Evolutionary conservation across 2,329 filamentous ascomycete genomes (phyloP).

Genomic region (Neonectria hederae): DNA sequence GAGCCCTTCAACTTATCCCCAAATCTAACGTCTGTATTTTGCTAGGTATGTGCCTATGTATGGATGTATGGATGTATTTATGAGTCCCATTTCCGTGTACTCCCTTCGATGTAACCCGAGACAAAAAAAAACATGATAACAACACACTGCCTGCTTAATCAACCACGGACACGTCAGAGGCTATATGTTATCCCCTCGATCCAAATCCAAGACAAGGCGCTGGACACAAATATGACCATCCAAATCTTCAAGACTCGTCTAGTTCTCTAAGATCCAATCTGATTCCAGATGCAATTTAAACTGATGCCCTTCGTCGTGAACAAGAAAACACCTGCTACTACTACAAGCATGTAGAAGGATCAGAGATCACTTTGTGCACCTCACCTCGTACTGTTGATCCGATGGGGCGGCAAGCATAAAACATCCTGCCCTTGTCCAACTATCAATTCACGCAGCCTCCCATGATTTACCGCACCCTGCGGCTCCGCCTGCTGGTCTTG

Average conservation of each 20-base stretch:
- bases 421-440: neutral
- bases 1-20: neutral
- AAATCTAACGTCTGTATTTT: neutral
- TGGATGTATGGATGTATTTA: neutral
- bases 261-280: neutral
- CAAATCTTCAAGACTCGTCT: neutral
- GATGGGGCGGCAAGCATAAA: constrained; percentile 1
- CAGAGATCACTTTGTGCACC: neutral
- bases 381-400: neutral
- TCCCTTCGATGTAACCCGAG: neutral
- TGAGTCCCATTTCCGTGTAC: neutral
- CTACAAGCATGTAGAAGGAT: neutral
- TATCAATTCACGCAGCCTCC: neutral
- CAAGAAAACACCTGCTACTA: neutral
- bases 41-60: neutral
- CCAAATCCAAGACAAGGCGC: neutral
- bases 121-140: neutral
- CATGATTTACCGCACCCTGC: constrained; percentile 35
- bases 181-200: neutral
- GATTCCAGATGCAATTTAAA: neutral
- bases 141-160: neutral
- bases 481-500: constrained; percentile 41
- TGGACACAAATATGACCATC: neutral
- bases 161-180: neutral
- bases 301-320: neutral